These are phyloP conservation scores for Neurospora cerealis DNA, from an alignment of 495 filamentous ascomycete species.

Conservation along the genomic window DNA sequence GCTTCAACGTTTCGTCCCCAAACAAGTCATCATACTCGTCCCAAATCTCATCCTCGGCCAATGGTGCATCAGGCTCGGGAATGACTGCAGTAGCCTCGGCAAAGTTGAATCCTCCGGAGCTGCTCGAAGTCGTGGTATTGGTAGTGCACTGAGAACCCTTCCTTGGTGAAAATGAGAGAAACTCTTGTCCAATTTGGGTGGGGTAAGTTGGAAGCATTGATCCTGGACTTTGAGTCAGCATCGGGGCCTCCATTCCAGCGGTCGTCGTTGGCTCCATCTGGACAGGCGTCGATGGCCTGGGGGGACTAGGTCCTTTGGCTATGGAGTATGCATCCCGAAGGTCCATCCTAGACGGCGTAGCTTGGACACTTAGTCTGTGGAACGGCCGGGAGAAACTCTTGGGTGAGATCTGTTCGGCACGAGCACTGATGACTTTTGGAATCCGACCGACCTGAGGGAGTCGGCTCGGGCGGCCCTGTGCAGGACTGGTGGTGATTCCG, in stretches of 20 bases:
- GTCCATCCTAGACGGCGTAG: slow-evolving; percentile 4
- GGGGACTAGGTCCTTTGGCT: slow-evolving; percentile 38
- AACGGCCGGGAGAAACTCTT: slow-evolving; percentile 79
- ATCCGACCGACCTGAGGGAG: slow-evolving; percentile 84
- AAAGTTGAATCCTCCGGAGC: slow-evolving; percentile 44
- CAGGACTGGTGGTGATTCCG: not conserved
- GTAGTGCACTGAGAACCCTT: slow-evolving; percentile 61
- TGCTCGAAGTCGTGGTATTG: slow-evolving; percentile 49
- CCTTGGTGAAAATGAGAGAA: slow-evolving; percentile 62
- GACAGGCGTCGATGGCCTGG: slow-evolving; percentile 27
- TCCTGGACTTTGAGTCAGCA: slow-evolving; percentile 13
- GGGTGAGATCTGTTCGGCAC: slow-evolving; percentile 57
- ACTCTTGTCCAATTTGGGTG: slow-evolving; percentile 30
- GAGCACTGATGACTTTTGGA: slow-evolving; percentile 72
- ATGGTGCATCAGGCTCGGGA: slow-evolving; percentile 45
- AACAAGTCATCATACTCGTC: slow-evolving; percentile 88
- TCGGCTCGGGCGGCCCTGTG: slow-evolving; percentile 29
- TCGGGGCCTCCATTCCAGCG: slow-evolving; percentile 9
- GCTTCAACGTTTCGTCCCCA: slow-evolving; percentile 41
- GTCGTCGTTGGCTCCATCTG: slow-evolving; percentile 15
- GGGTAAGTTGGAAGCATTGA: slow-evolving; percentile 12
- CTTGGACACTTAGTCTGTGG: slow-evolving; percentile 23
- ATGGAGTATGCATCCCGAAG: slow-evolving; percentile 30
- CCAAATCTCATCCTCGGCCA: slow-evolving; percentile 85
- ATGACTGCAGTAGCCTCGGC: slow-evolving; percentile 50